phyloP scores from a whole-genome alignment of 108 stramenopile species.

The Aurantiochytrium sp. region DNA sequence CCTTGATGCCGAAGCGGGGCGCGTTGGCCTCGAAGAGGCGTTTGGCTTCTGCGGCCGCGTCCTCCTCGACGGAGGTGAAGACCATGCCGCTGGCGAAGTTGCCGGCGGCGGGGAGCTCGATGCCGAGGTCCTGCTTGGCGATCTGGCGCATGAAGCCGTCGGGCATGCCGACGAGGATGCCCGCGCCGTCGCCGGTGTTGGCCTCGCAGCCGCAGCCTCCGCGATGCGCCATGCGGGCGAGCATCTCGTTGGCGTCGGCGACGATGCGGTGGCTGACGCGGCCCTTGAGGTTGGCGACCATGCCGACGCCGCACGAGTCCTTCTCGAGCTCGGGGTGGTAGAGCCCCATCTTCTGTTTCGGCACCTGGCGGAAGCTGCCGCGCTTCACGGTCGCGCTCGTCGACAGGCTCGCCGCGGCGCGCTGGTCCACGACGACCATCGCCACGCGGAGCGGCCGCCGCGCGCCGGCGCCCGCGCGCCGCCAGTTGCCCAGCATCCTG shows the following conservation, averaged over 20 bases:
- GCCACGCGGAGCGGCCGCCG: not conserved
- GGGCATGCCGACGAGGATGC: constrained; percentile 90
- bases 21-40: constrained; percentile 71
- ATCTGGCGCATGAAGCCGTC: constrained; percentile 84
- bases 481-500: not conserved
- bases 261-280: constrained; percentile 76
- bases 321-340: constrained; percentile 69
- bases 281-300: constrained; percentile 68
- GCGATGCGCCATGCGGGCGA: constrained; percentile 4
- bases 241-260: constrained; percentile 34
- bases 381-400: not conserved
- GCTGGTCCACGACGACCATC: not conserved
- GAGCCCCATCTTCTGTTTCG: constrained; percentile 36
- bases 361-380: not conserved
- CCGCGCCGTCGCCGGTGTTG: constrained; percentile 85
- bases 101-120: constrained; percentile 70
- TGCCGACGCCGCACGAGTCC: constrained; percentile 96
- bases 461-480: not conserved
- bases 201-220: constrained; percentile 56
- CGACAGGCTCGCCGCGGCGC: not conserved
- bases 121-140: constrained; percentile 69
- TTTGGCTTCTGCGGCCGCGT: constrained; percentile 68
- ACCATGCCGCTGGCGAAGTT: constrained; percentile 88
- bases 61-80: constrained; percentile 82
- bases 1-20: constrained; percentile 68